These are phyloP conservation scores for Elsinoe ampelina DNA, from an alignment of 2,329 filamentous ascomycete species.

Conservation along the genomic window DNA sequence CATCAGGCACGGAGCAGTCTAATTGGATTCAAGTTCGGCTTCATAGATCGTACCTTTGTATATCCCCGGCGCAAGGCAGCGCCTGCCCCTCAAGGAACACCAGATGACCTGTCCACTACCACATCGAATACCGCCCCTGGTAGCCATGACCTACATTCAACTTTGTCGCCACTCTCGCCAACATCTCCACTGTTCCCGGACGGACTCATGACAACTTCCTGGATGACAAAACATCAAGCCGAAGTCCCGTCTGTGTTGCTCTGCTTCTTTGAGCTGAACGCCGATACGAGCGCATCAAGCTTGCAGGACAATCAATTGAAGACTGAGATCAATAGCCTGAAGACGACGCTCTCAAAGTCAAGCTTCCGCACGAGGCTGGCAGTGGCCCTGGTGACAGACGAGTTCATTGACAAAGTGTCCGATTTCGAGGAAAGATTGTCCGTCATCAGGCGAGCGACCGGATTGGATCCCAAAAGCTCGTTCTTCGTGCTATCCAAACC, in stretches of 20 bases:
- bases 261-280: slow-evolving; percentile 69
- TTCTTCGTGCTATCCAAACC: slow-evolving; percentile 74
- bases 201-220: slow-evolving; percentile 70
- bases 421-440: slow-evolving; percentile 65
- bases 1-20: slow-evolving; percentile 36
- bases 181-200: slow-evolving; percentile 79
- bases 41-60: slow-evolving; percentile 59
- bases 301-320: slow-evolving; percentile 83
- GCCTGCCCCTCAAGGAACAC: slow-evolving; percentile 44
- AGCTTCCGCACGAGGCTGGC: slow-evolving; percentile 71
- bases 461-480: slow-evolving; percentile 68
- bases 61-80: slow-evolving; percentile 55
- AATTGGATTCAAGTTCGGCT: slow-evolving; percentile 58
- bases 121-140: slow-evolving; percentile 29
- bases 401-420: slow-evolving; percentile 43
- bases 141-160: slow-evolving; percentile 64
- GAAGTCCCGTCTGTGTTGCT: slow-evolving; percentile 71
- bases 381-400: slow-evolving; percentile 68
- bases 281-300: slow-evolving; percentile 63
- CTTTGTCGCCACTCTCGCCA: slow-evolving; percentile 81
- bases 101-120: slow-evolving; percentile 46
- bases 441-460: slow-evolving; percentile 68
- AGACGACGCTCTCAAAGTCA: slow-evolving; percentile 56
- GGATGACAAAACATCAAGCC: slow-evolving; percentile 83
- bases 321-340: slow-evolving; percentile 71